phyloP scores from a whole-genome alignment of 257 asterid genomes.

The Vinca minor region DNA sequence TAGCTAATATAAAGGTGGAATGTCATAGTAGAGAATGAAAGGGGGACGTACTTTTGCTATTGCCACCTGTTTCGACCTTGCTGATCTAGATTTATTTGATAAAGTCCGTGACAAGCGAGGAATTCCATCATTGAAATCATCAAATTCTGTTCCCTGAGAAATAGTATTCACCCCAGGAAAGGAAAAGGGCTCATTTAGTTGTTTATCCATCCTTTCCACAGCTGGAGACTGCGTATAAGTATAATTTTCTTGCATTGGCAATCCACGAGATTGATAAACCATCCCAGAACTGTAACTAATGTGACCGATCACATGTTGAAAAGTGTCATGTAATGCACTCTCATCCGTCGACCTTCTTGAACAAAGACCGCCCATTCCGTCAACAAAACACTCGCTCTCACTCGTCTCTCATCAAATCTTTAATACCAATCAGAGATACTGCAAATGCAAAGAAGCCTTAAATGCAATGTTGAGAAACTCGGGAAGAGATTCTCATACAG shows the following conservation, averaged over 20 bases:
- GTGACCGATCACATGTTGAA: constrained; percentile 68
- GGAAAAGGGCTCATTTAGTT: constrained; percentile 51
- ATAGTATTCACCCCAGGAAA: constrained; percentile 47
- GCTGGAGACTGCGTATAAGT: constrained; percentile 20
- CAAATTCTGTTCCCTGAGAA: constrained; percentile 30
- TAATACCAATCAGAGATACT: neutral
- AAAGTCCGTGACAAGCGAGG: constrained; percentile 73
- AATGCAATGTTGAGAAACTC: neutral
- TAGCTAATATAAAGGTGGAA: neutral
- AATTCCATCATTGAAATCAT: constrained; percentile 66
- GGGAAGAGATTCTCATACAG: neutral
- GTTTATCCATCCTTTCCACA: constrained; percentile 45
- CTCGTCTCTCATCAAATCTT: constrained; percentile 30
- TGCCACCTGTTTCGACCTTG: constrained; percentile 77
- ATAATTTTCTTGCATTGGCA: constrained; percentile 39
- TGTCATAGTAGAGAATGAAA: neutral
- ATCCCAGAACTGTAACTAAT: constrained; percentile 47
- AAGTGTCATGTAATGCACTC: constrained; percentile 43
- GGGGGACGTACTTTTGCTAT: constrained; percentile 57
- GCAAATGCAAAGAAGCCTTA: neutral
- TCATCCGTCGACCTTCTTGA: constrained; percentile 70
- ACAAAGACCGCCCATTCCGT: constrained; percentile 81
- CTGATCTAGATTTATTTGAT: constrained; percentile 66
- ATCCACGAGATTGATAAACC: constrained; percentile 53
- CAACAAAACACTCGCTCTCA: constrained; percentile 3